Conservation (phyloP, 2,329 filamentous ascomycete species). For the Parafenestella ontariensis region DNA sequence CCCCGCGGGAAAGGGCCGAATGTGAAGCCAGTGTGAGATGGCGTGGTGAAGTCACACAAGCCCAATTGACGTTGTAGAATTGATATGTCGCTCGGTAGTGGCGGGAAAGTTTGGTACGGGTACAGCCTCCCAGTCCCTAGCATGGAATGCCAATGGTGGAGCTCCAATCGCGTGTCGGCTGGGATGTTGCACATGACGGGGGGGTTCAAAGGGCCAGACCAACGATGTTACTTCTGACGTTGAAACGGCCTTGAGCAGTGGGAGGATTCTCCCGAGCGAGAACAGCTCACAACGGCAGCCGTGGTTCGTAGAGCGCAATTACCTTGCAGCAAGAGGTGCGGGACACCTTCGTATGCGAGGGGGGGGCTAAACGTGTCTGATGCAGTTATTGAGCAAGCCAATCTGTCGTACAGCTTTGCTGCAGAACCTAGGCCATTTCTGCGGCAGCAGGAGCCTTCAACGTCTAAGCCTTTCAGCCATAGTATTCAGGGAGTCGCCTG, state of each 20-base stretch:
- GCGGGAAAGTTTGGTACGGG: conserved; percentile 31
- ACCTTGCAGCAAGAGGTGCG: conserved; percentile 31
- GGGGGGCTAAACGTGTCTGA: conserved; percentile 28
- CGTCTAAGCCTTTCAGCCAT: conserved; percentile 31
- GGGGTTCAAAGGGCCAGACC: conserved; percentile 32
- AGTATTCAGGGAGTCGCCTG: conserved; percentile 37
- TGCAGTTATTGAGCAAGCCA: conserved; percentile 34
- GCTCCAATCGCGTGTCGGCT: conserved; percentile 38
- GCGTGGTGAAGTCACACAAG: not conserved
- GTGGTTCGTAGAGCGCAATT: conserved; percentile 30
- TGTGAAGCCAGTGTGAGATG: not conserved
- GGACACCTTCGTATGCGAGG: conserved; percentile 40
- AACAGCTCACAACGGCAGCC: conserved; percentile 30
- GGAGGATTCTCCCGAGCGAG: conserved; percentile 38
- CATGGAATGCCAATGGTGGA: conserved; percentile 29
- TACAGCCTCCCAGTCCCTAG: conserved; percentile 20
- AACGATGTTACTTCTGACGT: conserved; percentile 25
- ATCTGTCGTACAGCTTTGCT: conserved; percentile 37
- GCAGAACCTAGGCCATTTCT: conserved; percentile 25
- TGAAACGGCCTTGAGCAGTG: conserved; percentile 38
- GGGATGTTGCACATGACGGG: conserved; percentile 34
- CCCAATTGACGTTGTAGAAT: conserved; percentile 15
- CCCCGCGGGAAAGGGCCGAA: not conserved
- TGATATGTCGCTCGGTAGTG: conserved; percentile 29
- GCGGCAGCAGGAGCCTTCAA: conserved; percentile 23